Percentiles rank a stretch among this genome's conserved stretches.
These are phyloP conservation scores for Ophiostoma novo-ulmi DNA, from an alignment of 2,329 filamentous ascomycete genomes.

Conservation along the genomic window DNA sequence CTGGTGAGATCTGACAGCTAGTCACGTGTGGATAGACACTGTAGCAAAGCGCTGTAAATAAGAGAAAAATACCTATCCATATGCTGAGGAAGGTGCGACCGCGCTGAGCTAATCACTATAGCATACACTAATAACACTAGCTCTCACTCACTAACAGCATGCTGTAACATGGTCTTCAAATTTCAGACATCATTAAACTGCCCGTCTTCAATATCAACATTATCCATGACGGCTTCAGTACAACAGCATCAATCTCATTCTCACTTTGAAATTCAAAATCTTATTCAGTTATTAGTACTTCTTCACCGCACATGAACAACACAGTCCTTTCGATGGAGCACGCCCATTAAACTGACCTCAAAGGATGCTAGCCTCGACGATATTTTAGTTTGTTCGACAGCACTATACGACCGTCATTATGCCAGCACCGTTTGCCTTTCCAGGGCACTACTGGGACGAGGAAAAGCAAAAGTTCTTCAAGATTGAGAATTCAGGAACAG, in stretches of 20 bases:
- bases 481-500: conserved; percentile 49
- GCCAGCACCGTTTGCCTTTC: conserved; percentile 37
- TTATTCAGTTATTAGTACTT: neutral
- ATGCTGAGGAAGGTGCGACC: neutral
- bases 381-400: neutral
- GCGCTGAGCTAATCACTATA: neutral
- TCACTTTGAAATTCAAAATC: neutral
- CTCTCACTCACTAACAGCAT: too few relatives aligned
- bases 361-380: neutral
- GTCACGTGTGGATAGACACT: neutral
- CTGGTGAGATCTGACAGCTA: neutral
- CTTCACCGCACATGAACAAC: too few relatives aligned
- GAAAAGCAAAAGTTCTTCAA: conserved; percentile 62
- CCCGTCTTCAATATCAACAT: neutral
- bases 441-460: conserved; percentile 52
- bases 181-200: neutral
- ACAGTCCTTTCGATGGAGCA: neutral
- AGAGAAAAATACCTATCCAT: neutral
- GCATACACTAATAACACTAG: neutral
- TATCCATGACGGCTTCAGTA: neutral
- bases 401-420: conserved; percentile 13
- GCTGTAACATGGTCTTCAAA: neutral
- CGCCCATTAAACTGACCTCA: neutral
- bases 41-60: neutral
- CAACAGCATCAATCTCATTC: neutral